Base-by-base conservation (phyloP, 495 filamentous ascomycete genomes). In the Pyrenula aspistea region DNA sequence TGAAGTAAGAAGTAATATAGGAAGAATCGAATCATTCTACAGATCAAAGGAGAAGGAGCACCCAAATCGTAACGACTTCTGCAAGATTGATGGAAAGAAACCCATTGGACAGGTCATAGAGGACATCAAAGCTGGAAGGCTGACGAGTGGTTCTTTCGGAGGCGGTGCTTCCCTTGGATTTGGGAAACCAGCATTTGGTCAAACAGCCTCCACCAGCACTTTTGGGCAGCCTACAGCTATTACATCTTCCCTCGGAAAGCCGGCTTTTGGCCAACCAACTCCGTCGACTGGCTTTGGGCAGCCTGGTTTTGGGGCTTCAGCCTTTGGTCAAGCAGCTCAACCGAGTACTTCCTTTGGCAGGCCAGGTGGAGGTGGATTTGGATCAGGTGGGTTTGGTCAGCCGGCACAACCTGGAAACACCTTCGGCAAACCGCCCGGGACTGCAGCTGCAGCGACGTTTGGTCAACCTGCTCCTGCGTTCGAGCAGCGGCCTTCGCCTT, bases 51-150 rank as follows among this genome's bases (percentile, higher is more conserved):
- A 67, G 25, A 84, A 90, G 47, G 79, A 84, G 51, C 91, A 92
- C 63, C 88, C 88, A 0, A 95, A 95, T 62, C 81, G 90, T 12
- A 73, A 82, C 53, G 91, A 95, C 62, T 83, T 91, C 12, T 42
- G 31, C 31, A 42, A 42, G 31, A 78, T 73, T 62, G 75, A 78
- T 50, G 73, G 68, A 2, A 73, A 72, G 52, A 73, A 71, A 4
- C 59, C 55, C 15, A 59, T 62, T 1, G 65, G 62, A 0, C 60
- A 51, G 12, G 31, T 56, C 56, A 60, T 54, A 22, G 60, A 2
- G 57, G 60, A 20, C 60, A 60, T 23, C 22, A 15, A 1, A 2
- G 22, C 12, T 10, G 24, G 1, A n/a, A 19, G n/a, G 10, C 36
- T 25, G 25, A 15, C n/a, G 36, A 24, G 58, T 12, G 68, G 63